These are phyloP conservation scores for Hypoxylon rubiginosum DNA, from an alignment of 2,329 filamentous ascomycete species.

Conservation along the genomic window DNA sequence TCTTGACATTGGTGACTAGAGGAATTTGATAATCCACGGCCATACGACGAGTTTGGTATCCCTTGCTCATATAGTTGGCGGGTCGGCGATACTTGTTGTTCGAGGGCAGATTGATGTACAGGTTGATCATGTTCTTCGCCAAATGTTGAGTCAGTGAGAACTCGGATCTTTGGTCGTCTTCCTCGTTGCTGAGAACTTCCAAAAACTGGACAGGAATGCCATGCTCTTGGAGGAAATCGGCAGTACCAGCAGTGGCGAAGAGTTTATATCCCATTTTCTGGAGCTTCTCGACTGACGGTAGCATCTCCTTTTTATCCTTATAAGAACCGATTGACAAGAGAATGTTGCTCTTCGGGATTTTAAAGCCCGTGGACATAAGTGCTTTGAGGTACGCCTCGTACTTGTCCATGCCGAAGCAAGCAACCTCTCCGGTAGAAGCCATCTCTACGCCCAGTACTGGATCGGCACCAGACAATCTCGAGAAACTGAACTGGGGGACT, in stretches of 20 bases:
- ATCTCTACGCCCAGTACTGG: conserved; percentile 98
- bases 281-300: conserved; percentile 90
- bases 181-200: conserved; percentile 82
- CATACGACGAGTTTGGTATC: conserved; percentile 96
- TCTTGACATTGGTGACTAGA: conserved; percentile 98
- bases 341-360: conserved; percentile 94
- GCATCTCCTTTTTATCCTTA: conserved; percentile 98
- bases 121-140: conserved; percentile 96
- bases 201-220: conserved; percentile 93
- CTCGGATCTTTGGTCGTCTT: conserved; percentile 91
- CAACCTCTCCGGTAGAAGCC: conserved; percentile 98
- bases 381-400: conserved; percentile 99
- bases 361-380: conserved; percentile 95
- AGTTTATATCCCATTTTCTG: conserved; percentile 94
- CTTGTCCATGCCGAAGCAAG: conserved; percentile 94
- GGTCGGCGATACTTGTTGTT: conserved; percentile 97
- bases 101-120: conserved; percentile 99
- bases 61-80: conserved; percentile 98
- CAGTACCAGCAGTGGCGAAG: conserved; percentile 95
- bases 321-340: conserved; percentile 95
- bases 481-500: conserved; percentile 99
- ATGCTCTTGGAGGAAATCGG: conserved; percentile 95
- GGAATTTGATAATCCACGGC: conserved; percentile 98
- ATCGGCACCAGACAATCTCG: conserved; percentile 93
- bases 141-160: conserved; percentile 97